Evolutionary conservation across 352 stramenopile genomes (phyloP).

Genomic region (Blastocystis sp.): DNA sequence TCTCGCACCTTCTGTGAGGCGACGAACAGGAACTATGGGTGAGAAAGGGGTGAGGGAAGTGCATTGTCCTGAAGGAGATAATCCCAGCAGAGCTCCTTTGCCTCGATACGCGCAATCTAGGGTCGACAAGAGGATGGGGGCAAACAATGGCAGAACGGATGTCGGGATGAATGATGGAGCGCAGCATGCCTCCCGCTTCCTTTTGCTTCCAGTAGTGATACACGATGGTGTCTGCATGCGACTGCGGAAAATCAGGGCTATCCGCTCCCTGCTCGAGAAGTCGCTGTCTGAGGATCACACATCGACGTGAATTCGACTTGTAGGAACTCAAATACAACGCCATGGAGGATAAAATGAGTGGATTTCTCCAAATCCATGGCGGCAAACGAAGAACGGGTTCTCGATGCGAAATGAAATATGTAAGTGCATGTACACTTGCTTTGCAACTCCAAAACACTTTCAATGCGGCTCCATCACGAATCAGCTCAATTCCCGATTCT

Average conservation of each 20-base stretch:
- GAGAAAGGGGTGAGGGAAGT: background rate
- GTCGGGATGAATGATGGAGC: background rate
- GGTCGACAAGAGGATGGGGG: too few relatives aligned
- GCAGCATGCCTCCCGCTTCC: background rate
- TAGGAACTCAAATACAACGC: background rate
- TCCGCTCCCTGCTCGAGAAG: background rate
- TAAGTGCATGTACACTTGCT: too few relatives aligned
- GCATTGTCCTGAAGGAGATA: slow-evolving; percentile 35
- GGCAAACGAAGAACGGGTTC: background rate
- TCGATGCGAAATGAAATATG: background rate
- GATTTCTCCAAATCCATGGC: background rate
- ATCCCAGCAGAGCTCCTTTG: background rate
- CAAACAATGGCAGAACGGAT: background rate
- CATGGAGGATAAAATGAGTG: background rate
- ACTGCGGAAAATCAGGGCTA: background rate
- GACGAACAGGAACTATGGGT: slow-evolving; percentile 17
- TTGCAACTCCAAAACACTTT: too few relatives aligned
- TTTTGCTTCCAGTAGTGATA: slow-evolving; percentile 13
- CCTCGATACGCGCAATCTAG: background rate
- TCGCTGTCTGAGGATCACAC: background rate
- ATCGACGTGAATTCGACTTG: background rate
- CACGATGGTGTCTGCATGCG: background rate
- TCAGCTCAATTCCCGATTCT: too few relatives aligned
- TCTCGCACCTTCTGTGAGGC: background rate
- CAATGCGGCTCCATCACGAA: too few relatives aligned